Conservation (phyloP, 2,329 filamentous ascomycete genomes). For the Hypoxylon sp. region DNA sequence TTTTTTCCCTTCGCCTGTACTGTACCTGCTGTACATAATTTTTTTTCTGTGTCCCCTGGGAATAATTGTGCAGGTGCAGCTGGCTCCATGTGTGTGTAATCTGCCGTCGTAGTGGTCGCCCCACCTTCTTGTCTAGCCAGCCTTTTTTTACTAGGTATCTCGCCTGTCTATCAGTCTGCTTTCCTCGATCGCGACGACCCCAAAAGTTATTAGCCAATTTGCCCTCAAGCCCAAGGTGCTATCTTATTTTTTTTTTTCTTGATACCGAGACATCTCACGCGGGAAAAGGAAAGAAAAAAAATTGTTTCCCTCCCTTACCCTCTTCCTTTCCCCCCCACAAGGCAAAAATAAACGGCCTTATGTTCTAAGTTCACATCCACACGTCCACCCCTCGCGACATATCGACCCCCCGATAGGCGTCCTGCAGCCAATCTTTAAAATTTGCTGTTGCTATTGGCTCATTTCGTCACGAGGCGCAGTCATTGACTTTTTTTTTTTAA, state of each 20-base stretch:
- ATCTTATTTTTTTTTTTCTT: constrained; percentile 30
- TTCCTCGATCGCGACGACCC: constrained; percentile 48
- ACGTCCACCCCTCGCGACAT: constrained; percentile 39
- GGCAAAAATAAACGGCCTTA: constrained; percentile 36
- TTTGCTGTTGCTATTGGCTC: constrained; percentile 48
- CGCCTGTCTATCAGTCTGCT: constrained; percentile 39
- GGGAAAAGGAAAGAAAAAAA: constrained; percentile 27
- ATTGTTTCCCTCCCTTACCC: constrained; percentile 28
- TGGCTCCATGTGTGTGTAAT: constrained; percentile 47
- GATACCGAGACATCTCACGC: constrained; percentile 46
- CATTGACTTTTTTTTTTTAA: constrained; percentile 45
- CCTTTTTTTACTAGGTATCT: constrained; percentile 41
- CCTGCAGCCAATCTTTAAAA: constrained; percentile 47
- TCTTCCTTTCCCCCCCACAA: constrained; percentile 32
- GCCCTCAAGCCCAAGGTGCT: constrained; percentile 40
- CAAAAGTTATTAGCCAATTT: constrained; percentile 52
- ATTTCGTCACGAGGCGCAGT: constrained; percentile 51
- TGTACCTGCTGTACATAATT: constrained; percentile 2
- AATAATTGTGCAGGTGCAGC: constrained; percentile 39
- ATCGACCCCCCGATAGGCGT: constrained; percentile 42
- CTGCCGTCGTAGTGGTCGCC: constrained; percentile 46
- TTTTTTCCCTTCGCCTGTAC: constrained; percentile 17
- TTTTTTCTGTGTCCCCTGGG: constrained; percentile 28
- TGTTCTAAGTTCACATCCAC: constrained; percentile 44
- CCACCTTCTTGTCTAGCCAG: constrained; percentile 44